These are phyloP conservation scores for Candida silvicultrix DNA, from an alignment of 805 yeast species.

Conservation along the genomic window DNA sequence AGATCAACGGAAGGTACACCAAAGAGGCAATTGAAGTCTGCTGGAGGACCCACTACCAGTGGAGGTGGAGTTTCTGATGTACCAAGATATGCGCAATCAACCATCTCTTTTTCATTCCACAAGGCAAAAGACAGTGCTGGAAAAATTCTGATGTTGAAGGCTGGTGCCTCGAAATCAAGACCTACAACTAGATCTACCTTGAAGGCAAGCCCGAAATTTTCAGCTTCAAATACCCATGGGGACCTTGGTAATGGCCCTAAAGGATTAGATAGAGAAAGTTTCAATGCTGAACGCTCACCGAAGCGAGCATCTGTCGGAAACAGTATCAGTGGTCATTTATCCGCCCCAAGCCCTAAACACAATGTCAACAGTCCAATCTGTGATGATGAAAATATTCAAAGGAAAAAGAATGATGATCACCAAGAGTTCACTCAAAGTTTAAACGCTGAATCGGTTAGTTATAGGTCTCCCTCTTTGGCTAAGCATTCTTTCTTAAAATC, in stretches of 20 bases:
- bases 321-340: no score
- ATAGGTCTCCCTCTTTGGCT: not conserved
- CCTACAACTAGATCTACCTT: not conserved
- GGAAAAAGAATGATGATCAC: no score
- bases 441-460: no score
- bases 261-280: no score
- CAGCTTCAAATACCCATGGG: not conserved
- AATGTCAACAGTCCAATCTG: no score
- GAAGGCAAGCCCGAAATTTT: not conserved
- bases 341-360: no score
- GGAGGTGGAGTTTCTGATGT: not conserved
- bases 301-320: no score
- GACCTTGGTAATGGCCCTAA: no score
- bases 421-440: no score
- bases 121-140: not conserved
- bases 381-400: no score
- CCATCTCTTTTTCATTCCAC: conserved; percentile 10
- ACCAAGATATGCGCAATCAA: conserved; percentile 20
- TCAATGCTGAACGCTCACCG: not conserved
- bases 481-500: no score
- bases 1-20: not conserved
- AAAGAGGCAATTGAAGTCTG: not conserved
- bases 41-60: not conserved
- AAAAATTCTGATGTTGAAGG: not conserved
- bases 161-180: conserved; percentile 2